Evolutionary conservation across 73 alveolate species (phyloP).

Genomic region (Paramecium pentaurelia): DNA sequence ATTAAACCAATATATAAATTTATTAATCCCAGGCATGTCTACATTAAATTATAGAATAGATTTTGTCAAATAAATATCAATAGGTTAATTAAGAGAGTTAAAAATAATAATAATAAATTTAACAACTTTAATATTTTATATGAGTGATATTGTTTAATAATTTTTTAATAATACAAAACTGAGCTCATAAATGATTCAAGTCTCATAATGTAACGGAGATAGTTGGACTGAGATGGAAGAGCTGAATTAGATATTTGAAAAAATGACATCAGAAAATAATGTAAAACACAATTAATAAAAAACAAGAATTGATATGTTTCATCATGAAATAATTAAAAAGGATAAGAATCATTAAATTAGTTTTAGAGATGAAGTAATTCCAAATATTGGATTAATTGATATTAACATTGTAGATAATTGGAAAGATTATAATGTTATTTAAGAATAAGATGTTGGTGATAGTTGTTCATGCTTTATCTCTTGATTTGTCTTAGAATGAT

Average conservation of each 20-base stretch:
- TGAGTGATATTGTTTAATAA: not conserved
- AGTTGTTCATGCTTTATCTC: not conserved
- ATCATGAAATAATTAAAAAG: not conserved
- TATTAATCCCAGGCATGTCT: too few relatives aligned
- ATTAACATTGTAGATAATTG: conserved; percentile 2
- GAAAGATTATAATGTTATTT: not conserved
- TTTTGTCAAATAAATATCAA: too few relatives aligned
- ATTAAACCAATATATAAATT: too few relatives aligned
- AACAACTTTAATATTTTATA: not conserved
- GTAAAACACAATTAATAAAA: not conserved
- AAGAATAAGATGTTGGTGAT: not conserved
- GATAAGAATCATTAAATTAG: conserved; percentile 25
- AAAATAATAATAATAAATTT: not conserved
- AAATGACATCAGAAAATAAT: not conserved
- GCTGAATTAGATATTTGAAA: not conserved
- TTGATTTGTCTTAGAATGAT: not conserved
- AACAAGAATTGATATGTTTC: not conserved
- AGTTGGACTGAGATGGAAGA: not conserved
- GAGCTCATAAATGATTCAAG: not conserved
- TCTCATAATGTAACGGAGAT: not conserved
- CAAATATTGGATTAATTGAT: not conserved
- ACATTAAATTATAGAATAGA: too few relatives aligned
- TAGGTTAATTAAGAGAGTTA: not conserved
- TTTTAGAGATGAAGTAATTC: conserved; percentile 23
- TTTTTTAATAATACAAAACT: not conserved